Evolutionary conservation across 257 asterid species (phyloP).

Genomic region (Solanum ossicruentum): DNA sequence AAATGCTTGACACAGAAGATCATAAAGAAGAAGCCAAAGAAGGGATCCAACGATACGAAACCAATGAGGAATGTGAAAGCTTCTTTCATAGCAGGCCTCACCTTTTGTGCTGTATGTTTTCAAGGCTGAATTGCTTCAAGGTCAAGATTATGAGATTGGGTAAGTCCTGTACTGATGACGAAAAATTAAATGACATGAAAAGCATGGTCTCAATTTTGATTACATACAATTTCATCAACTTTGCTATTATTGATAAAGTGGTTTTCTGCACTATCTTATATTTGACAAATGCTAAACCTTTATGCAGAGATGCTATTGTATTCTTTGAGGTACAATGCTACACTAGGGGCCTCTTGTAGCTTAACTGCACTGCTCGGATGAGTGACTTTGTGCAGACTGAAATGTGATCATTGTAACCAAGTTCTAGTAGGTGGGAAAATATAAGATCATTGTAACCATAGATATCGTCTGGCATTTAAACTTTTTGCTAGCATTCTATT

Average conservation of each 20-base stretch:
- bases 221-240: neutral
- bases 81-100: slow-evolving; percentile 43
- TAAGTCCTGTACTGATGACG: slow-evolving; percentile 8
- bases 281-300: neutral
- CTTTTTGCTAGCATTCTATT: neutral
- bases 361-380: neutral
- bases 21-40: slow-evolving; percentile 78
- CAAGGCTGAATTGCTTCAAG: slow-evolving; percentile 77
- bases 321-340: neutral
- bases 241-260: neutral
- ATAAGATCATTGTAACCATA: neutral
- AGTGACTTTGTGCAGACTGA: neutral
- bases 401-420: neutral
- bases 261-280: neutral
- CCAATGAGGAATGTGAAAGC: slow-evolving; percentile 79
- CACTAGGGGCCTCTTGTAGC: neutral
- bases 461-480: neutral
- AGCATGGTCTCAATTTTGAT: neutral
- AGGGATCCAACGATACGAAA: slow-evolving; percentile 65
- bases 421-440: neutral
- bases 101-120: neutral
- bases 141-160: slow-evolving; percentile 80
- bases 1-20: slow-evolving; percentile 69
- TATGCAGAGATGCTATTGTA: neutral
- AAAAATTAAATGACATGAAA: neutral